A percentile compares a stretch with the other conserved stretches of the same genome.
phyloP scores from a whole-genome alignment of 805 yeast genomes.

The Wickerhamiella sorbophila region DNA sequence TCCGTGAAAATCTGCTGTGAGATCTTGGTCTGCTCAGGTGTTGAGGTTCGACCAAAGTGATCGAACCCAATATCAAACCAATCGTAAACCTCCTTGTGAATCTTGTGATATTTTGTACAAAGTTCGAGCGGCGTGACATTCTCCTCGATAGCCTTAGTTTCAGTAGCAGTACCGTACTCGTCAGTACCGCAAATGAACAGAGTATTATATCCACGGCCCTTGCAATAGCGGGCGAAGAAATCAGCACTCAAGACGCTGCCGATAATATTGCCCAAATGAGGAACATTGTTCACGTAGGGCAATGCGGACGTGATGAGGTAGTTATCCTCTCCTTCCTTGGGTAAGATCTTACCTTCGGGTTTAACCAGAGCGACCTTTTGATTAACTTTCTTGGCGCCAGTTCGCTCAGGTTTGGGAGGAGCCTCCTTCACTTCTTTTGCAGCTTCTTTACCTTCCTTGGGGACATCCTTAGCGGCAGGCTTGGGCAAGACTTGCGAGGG shows the following conservation, averaged over 20 bases:
- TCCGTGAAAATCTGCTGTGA: constrained; percentile 85
- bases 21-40: constrained; percentile 79
- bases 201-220: constrained; percentile 76
- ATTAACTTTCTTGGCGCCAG: constrained; percentile 26
- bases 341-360: constrained; percentile 34
- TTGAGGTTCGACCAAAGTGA: constrained; percentile 92
- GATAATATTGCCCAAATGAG: constrained; percentile 92
- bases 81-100: constrained; percentile 82
- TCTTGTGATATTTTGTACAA: constrained; percentile 77
- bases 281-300: constrained; percentile 96
- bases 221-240: constrained; percentile 78
- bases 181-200: constrained; percentile 92
- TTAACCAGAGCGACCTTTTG: constrained; percentile 6
- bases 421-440: constrained; percentile 26
- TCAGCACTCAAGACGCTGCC: constrained; percentile 94
- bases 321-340: constrained; percentile 61
- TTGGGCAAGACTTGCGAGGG: constrained; percentile 5
- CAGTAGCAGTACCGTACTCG: constrained; percentile 99
- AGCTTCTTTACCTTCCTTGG: constrained; percentile 23
- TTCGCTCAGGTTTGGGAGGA: constrained; percentile 27
- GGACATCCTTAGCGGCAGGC: background rate
- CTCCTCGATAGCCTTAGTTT: constrained; percentile 94
- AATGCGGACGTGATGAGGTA: constrained; percentile 87
- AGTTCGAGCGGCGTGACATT: constrained; percentile 74
- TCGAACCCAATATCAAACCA: constrained; percentile 97